Conservation (phyloP, 2,329 filamentous ascomycete genomes). For the Didymella segeticola region DNA sequence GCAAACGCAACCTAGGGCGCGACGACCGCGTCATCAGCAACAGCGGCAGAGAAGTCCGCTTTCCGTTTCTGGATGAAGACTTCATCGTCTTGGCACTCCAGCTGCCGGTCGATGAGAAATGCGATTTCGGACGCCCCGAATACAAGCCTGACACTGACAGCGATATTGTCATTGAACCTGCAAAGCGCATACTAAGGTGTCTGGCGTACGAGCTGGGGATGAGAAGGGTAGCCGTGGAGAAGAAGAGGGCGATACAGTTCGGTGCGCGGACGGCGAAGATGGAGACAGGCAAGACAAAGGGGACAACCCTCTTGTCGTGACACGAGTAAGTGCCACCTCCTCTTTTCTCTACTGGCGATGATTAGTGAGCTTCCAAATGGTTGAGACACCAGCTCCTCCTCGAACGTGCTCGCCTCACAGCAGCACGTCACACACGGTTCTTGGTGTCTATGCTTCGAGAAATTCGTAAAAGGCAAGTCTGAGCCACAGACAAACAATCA, state of each 20-base stretch:
- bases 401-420: constrained; percentile 7
- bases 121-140: constrained; percentile 70
- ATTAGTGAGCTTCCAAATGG: constrained; percentile 39
- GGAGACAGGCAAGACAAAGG: constrained; percentile 57
- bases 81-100: constrained; percentile 82
- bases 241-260: constrained; percentile 79
- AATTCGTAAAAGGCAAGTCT: constrained; percentile 44
- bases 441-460: constrained; percentile 31
- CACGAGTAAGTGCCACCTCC: constrained; percentile 24
- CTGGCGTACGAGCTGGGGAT: constrained; percentile 78
- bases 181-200: constrained; percentile 80
- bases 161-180: constrained; percentile 67
- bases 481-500: constrained; percentile 33
- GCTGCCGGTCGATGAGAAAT: constrained; percentile 81
- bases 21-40: constrained; percentile 91
- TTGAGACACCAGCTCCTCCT: constrained; percentile 35
- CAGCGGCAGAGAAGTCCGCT: constrained; percentile 87
- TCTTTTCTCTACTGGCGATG: constrained; percentile 29
- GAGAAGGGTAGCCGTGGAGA: constrained; percentile 75
- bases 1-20: constrained; percentile 91
- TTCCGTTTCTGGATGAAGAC: constrained; percentile 87
- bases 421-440: constrained; percentile 8
- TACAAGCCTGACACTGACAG: constrained; percentile 29
- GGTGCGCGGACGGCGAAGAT: constrained; percentile 54
- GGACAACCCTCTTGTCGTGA: constrained; percentile 54